Evolutionary conservation across 108 stramenopile genomes (phyloP), one percentile per base, ranked within the genome.

Genomic region (Skeletonema costatum): DNA sequence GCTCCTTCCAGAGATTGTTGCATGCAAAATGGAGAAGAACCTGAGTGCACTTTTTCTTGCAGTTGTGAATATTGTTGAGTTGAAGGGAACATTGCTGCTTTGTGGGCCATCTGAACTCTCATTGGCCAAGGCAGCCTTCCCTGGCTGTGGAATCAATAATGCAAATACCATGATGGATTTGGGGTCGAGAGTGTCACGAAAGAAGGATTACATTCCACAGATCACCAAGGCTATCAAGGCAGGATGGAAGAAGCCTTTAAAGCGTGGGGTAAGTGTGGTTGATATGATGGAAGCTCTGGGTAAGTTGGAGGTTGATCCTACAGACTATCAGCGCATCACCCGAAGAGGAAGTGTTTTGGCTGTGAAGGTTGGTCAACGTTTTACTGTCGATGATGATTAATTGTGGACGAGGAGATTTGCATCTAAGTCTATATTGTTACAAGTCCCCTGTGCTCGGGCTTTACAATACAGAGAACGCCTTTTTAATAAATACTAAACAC

Each of bases 201-300:
- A 88, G 66, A 88, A 86, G 76, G 88, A 88, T 62, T 88, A 76
- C 71, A 86, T 88, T 68, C 88, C 88, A 17, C 71, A 60, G 31
- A 68, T 88, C 11, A 82, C 88, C 36, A 32, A 31, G 17, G 71
- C 61, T 12, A 84, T 88, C 60, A 85, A 88, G 66, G 59, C 44
- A 46, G 88, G 88, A 60, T 88, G 88, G 88, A 73, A 38, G 46
- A 73, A 66, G 60, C 80, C 76, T 17, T 32, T 75, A 0, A 14
- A 74, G 19, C 76, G 82, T 64, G 82, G 77, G 10, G 2, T 31
- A 17, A 72, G 70, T 59, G 58, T 36, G 36, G 68, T 84, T 5
- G 83, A 80, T 21, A 25, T 25, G 25, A 21, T 85, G 60, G 48
- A 13, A 5, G 38, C 74, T 13, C 25, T 87, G 48, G 83, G 83